Evolutionary conservation across 108 stramenopile genomes (phyloP).

Genomic region (Conticribra weissflogii): DNA sequence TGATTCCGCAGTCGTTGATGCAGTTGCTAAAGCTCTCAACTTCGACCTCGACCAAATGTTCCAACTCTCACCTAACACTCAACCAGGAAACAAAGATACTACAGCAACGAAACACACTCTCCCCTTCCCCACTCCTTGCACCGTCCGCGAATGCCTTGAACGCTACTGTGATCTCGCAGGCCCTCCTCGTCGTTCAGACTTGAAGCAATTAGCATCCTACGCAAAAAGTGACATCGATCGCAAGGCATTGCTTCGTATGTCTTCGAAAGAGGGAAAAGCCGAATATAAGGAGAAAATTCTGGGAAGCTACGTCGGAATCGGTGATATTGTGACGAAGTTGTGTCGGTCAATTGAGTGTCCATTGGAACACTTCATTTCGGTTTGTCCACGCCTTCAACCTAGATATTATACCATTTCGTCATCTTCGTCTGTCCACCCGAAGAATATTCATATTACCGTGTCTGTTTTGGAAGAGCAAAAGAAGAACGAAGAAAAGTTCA

Average conservation of each 20-base stretch:
- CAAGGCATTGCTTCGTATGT: constrained; percentile 73
- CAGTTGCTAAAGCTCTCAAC: constrained; percentile 67
- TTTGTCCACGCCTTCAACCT: constrained; percentile 90
- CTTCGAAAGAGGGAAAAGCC: constrained; percentile 82
- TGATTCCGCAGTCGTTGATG: constrained; percentile 61
- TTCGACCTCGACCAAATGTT: constrained; percentile 71
- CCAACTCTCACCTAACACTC: constrained; percentile 29
- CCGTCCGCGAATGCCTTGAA: constrained; percentile 85
- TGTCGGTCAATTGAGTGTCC: constrained; percentile 85
- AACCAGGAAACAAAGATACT: not conserved
- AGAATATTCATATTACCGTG: constrained; percentile 90
- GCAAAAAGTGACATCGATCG: constrained; percentile 78
- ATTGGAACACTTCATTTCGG: constrained; percentile 85
- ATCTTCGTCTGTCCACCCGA: constrained; percentile 84
- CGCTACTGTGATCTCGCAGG: constrained; percentile 91
- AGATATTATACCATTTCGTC: constrained; percentile 97
- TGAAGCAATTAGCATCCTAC: constrained; percentile 88
- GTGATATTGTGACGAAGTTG: constrained; percentile 60
- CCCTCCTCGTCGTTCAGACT: constrained; percentile 81
- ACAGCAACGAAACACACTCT: constrained; percentile 72
- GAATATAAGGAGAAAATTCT: constrained; percentile 84
- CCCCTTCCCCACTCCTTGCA: constrained; percentile 93
- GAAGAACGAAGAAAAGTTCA: constrained; percentile 60
- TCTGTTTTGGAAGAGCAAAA: constrained; percentile 73
- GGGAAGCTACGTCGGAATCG: constrained; percentile 64